Conservation (phyloP, 768 basidiomycete species). For the Mrakia frigida region DNA sequence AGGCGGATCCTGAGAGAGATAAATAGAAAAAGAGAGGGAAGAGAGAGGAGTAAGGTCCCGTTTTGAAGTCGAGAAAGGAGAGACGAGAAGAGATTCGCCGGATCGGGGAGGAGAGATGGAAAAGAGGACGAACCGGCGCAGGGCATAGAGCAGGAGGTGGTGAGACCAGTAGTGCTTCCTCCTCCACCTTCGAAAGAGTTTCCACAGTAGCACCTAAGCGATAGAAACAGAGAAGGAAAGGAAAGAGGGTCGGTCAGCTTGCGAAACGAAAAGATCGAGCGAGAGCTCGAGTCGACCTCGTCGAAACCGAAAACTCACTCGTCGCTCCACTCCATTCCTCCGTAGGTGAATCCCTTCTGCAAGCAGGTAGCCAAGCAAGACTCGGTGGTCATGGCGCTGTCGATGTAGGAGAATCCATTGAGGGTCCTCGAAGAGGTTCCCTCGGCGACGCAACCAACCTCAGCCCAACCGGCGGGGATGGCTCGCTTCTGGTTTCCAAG, state of each 20-base stretch:
- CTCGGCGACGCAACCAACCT: slow-evolving; percentile 47
- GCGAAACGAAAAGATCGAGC: slow-evolving; percentile 45
- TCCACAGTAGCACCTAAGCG: slow-evolving; percentile 53
- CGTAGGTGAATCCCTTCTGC: slow-evolving; percentile 56
- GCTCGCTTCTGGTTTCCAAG: slow-evolving; percentile 16
- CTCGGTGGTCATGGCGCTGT: slow-evolving; percentile 60
- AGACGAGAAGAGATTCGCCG: neutral
- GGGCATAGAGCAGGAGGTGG: slow-evolving; percentile 61
- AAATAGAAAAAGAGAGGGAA: neutral
- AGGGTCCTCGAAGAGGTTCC: slow-evolving; percentile 60
- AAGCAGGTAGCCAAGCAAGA: slow-evolving; percentile 60
- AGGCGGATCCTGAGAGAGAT: neutral
- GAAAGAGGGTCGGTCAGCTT: neutral
- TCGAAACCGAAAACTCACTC: slow-evolving; percentile 46
- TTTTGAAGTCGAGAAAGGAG: neutral
- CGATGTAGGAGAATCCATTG: slow-evolving; percentile 49
- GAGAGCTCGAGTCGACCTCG: neutral
- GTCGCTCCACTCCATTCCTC: slow-evolving; percentile 59
- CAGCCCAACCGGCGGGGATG: slow-evolving; percentile 38
- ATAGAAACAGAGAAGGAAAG: neutral
- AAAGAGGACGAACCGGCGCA: slow-evolving; percentile 54
- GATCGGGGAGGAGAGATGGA: neutral
- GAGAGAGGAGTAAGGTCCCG: neutral
- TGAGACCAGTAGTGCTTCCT: slow-evolving; percentile 43
- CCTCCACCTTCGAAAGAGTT: slow-evolving; percentile 61